These are phyloP conservation scores for Pluteus cervinus DNA, from an alignment of 768 basidiomycete genomes.

Conservation along the genomic window DNA sequence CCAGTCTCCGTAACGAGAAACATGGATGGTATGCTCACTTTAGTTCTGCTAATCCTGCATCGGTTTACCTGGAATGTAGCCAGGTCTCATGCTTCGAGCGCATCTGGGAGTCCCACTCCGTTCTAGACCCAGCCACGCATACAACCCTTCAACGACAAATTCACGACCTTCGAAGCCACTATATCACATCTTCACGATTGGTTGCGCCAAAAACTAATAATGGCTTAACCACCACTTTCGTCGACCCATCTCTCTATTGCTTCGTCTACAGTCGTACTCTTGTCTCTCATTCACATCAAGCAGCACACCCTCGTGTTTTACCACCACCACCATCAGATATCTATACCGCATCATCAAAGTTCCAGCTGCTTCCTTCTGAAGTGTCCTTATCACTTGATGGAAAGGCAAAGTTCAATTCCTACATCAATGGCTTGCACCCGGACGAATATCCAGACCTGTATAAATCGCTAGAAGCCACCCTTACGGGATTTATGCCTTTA, in stretches of 20 bases:
- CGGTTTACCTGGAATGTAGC: conserved; percentile 20
- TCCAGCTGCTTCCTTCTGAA: conserved; percentile 39
- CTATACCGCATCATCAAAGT: conserved; percentile 34
- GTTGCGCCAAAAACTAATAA: no score
- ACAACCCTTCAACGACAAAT: no score
- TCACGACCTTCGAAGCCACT: no score
- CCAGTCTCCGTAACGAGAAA: conserved; percentile 29
- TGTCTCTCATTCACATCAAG: conserved; percentile 21
- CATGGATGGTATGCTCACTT: conserved; percentile 27
- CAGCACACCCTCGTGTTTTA: conserved; percentile 18
- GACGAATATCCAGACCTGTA: conserved; percentile 21
- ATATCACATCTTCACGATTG: no score
- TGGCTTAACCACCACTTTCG: conserved; percentile 19
- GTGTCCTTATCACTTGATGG: conserved; percentile 27
- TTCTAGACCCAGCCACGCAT: no score
- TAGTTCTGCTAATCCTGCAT: neutral
- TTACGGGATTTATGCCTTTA: conserved; percentile 35
- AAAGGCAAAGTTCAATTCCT: conserved; percentile 31
- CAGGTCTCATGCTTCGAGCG: conserved; percentile 53
- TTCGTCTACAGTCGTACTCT: conserved; percentile 36
- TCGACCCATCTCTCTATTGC: conserved; percentile 34
- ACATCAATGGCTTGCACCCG: conserved; percentile 50
- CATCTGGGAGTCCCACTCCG: conserved; percentile 39
- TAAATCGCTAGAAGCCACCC: conserved; percentile 22
- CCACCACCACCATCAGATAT: conserved; percentile 23